A percentile compares a stretch with the other conserved stretches of the same genome.
These are phyloP conservation scores for Sphagnum tenellum DNA, from an alignment of 225 moss, liverwort and hornwort genomes.

Conservation along the genomic window DNA sequence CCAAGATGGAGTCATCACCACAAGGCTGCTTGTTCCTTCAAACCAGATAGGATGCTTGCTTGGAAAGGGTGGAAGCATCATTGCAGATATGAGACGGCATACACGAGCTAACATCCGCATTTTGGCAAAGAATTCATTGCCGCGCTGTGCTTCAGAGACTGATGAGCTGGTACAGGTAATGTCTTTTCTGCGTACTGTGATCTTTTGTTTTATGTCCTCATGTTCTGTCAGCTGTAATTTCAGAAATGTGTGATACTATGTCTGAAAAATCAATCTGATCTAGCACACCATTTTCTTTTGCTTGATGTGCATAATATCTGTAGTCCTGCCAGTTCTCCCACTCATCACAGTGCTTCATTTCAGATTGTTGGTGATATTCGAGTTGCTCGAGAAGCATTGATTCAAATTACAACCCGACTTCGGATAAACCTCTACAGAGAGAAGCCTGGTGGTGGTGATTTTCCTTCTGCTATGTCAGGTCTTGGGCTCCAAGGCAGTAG, in stretches of 20 bases:
- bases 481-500: constrained; percentile 56
- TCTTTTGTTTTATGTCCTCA: background rate
- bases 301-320: background rate
- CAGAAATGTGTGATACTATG: background rate
- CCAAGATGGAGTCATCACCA: constrained; percentile 89
- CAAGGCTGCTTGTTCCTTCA: constrained; percentile 86
- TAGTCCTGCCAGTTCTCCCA: constrained; percentile 1
- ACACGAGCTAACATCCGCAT: constrained; percentile 95
- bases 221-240: background rate
- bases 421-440: constrained; percentile 84
- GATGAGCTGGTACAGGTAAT: constrained; percentile 96
- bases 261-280: background rate
- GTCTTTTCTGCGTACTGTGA: constrained; percentile 1
- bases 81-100: constrained; percentile 90
- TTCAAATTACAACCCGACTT: constrained; percentile 84
- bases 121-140: constrained; percentile 84
- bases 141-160: constrained; percentile 80
- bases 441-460: constrained; percentile 58
- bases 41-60: constrained; percentile 95
- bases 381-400: constrained; percentile 92
- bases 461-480: constrained; percentile 63
- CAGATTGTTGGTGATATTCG: constrained; percentile 96
- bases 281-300: background rate
- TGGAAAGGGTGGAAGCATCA: constrained; percentile 97
- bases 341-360: constrained; percentile 8